phyloP scores from a whole-genome alignment of 306 rosid genomes.

The Lathyrus tuberosus region DNA sequence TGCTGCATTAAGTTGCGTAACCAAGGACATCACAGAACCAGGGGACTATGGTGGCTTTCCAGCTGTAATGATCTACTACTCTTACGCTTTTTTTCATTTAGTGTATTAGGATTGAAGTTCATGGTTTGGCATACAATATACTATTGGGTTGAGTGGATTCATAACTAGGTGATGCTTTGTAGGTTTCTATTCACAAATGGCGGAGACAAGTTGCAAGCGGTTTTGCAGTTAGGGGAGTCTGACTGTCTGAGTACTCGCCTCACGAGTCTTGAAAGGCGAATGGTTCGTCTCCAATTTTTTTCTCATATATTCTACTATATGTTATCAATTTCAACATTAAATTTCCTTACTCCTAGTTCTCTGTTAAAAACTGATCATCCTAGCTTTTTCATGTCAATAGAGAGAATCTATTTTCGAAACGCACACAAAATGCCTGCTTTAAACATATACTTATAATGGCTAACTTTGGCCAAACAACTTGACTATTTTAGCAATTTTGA shows the following conservation, averaged over 20 bases:
- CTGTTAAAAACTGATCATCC: no score
- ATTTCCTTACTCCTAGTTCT: no score
- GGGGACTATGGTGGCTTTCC: slow-evolving; percentile 93
- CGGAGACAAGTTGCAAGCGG: slow-evolving; percentile 69
- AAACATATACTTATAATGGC: no score
- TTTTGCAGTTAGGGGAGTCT: slow-evolving; percentile 3
- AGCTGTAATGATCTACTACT: slow-evolving; percentile 54
- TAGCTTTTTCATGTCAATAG: no score
- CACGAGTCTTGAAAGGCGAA: neutral
- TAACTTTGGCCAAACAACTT: no score
- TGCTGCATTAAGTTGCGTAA: slow-evolving; percentile 84
- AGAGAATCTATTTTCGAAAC: no score
- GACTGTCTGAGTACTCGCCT: slow-evolving; percentile 7
- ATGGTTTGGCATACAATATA: slow-evolving; percentile 1
- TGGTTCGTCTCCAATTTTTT: no score
- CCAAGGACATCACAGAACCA: slow-evolving; percentile 76
- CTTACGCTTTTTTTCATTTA: neutral
- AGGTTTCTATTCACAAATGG: slow-evolving; percentile 78
- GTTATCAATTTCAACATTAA: no score
- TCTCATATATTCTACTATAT: no score
- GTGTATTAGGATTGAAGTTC: slow-evolving; percentile 15
- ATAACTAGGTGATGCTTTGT: slow-evolving; percentile 31
- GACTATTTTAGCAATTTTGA: no score
- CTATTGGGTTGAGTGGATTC: slow-evolving; percentile 5
- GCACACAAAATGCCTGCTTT: no score